Base-by-base conservation (phyloP, 495 filamentous ascomycete species). In the Trichocladium antarcticum region DNA sequence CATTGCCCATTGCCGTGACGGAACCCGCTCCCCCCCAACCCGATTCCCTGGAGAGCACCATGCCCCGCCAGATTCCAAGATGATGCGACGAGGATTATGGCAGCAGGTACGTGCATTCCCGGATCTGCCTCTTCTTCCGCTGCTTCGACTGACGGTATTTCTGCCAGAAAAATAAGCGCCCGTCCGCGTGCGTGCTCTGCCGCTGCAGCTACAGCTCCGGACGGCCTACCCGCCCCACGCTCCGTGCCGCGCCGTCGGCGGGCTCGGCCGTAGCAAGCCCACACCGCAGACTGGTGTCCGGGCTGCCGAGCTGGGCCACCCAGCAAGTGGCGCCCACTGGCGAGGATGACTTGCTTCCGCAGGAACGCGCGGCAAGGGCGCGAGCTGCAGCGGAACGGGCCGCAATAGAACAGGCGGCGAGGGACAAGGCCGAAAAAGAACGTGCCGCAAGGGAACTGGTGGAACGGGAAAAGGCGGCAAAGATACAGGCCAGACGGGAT, bases 11-110 rank as follows among this genome's bases (percentile, higher is more conserved):
- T 1, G 4, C 20, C 27, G 32, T 32, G 27, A 38, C 37, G 10
- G 27, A 42, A 45, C 32, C 36, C 24, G 24, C 4, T n/a, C 24
- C 24, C 3, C 24, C 24, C 41, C 42, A 17, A 11, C 12, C 17
- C 36, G 5, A 37, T 20, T 32, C 38, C 24, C 20, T 37, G n/a
- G 24, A 42, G 34, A 42, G 43, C 50, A 57, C 57, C 42, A 64
- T 64, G 61, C 57, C 51, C 51, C 32, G 32, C 35, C 15, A 40
- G 17, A 31, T 42, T 45, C 47, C 44, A 58, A 28, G 29, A 65
- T 65, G 58, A 63, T 65, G 45, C 54, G 62, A 49, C 56, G 60
- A 29, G 56, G 60, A 55, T n/a, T 63, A 56, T 63, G 60, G 58
- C 57, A 65, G 58, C 55, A 65, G 54, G 62, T 63, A 46, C 37